Conservation (phyloP, 306 rosid species). For the Malus domestica region DNA sequence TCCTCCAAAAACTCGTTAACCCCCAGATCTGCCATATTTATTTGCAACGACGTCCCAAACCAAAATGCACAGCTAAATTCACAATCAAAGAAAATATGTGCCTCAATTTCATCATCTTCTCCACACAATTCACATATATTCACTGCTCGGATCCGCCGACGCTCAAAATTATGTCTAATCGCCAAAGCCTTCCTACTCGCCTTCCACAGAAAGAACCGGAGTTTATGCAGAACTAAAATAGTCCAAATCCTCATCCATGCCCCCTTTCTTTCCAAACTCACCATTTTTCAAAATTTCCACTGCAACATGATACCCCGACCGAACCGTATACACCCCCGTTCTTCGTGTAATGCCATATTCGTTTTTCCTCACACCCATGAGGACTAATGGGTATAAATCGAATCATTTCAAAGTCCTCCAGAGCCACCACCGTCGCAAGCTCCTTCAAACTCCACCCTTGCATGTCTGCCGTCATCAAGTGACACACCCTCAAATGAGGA, state of each 20-base stretch:
- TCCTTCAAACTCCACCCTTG: not conserved
- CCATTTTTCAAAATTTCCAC: no score
- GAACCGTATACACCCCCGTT: not conserved
- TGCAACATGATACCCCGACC: not conserved
- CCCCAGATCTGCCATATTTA: no score
- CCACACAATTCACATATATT: not conserved
- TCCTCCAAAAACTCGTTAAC: no score
- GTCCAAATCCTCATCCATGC: fast-evolving
- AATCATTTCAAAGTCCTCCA: fast-evolving
- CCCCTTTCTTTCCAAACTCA: no score
- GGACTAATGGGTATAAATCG: no score
- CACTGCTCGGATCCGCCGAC: fast-evolving
- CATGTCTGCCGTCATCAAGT: no score
- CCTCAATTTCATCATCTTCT: not conserved
- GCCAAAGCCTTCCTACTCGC: not conserved
- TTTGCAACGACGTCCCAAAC: not conserved
- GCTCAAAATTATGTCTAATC: not conserved
- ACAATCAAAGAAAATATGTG: no score
- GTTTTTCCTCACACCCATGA: no score
- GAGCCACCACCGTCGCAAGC: fast-evolving
- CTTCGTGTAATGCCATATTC: no score
- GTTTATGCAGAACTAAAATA: fast-evolving
- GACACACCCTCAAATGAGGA: no score
- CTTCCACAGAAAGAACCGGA: not conserved
- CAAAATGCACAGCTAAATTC: no score